These are phyloP conservation scores for Diaporthe velutina DNA, from an alignment of 2,329 filamentous ascomycete species.

Conservation along the genomic window DNA sequence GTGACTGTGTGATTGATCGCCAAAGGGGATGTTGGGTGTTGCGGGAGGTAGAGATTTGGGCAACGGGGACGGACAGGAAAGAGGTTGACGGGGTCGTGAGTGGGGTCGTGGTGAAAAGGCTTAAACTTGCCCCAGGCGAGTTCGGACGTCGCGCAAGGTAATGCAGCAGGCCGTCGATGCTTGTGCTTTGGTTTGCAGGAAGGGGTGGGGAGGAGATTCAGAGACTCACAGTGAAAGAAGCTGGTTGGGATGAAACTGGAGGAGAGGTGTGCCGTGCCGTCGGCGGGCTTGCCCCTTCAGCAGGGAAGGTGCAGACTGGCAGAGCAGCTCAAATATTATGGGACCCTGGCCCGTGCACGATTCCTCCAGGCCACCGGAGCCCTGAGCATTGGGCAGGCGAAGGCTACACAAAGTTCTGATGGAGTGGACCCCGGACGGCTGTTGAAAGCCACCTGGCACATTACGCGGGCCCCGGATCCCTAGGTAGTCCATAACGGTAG, in stretches of 20 bases:
- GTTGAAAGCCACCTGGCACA: slow-evolving; percentile 19
- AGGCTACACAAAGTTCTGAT: slow-evolving; percentile 31
- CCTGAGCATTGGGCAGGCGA: slow-evolving; percentile 1
- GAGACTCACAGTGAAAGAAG: slow-evolving; percentile 34
- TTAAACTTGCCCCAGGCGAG: slow-evolving; percentile 25
- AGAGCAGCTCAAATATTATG: slow-evolving; percentile 27
- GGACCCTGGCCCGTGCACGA: slow-evolving; percentile 22
- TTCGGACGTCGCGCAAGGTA: slow-evolving; percentile 20
- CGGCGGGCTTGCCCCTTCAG: slow-evolving; percentile 25
- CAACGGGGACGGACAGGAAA: background rate
- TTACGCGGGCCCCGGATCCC: background rate
- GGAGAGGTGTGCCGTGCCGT: slow-evolving; percentile 30
- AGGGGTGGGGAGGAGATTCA: slow-evolving; percentile 12
- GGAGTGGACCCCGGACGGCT: slow-evolving; percentile 15
- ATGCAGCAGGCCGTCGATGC: slow-evolving; percentile 17
- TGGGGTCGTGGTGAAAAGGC: slow-evolving; percentile 19
- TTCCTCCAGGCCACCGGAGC: slow-evolving; percentile 3
- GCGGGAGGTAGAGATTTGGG: slow-evolving; percentile 26
- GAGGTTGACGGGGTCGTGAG: background rate
- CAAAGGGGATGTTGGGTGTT: slow-evolving; percentile 15
- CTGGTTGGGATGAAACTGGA: slow-evolving; percentile 37
- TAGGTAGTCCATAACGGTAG: slow-evolving; percentile 20
- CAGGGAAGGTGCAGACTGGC: slow-evolving; percentile 6
- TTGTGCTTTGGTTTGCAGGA: slow-evolving; percentile 23
- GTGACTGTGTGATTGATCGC: slow-evolving; percentile 31